Evolutionary conservation across 2,329 filamentous ascomycete species (phyloP), one percentile per base, ranked within the genome.

Genomic region (Botrytis fabae): DNA sequence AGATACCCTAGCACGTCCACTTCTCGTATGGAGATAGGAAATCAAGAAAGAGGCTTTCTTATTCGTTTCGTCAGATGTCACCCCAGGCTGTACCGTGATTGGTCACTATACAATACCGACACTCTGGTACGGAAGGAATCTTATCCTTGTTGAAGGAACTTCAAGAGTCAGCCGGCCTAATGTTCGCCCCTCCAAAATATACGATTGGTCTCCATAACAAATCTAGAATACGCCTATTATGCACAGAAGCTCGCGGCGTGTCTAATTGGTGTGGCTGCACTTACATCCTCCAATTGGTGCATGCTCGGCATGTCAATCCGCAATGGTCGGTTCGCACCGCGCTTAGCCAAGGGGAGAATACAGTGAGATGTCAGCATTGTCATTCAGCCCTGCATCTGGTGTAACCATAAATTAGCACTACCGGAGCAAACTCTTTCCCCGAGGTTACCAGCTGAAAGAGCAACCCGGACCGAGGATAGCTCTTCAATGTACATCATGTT

Each of bases 311-410:
- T 65, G 32, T 51, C 28, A 38, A 35, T 35, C 28, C 40, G 63
- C 63, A 38, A 48, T 38, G 10, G 22, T 65, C 63, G 63, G 63
- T 44, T 65, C 63, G 63, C 63, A 35, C 63, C 63, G 63, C 63
- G 28, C 63, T 65, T 65, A 48, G 63, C 44, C 12, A 48, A 48
- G 63, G 63, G 44, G 28, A 48, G 44, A n/a, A 65, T 38, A 48
- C 63, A 28, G 63, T 48, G 63, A 48, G 6, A 25, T 38, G 44
- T 65, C 44, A 65, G 28, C 28, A 48, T 42, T 64, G 10, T 25
- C 44, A 66, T 38, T 51, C 44, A 66, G 63, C 63, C 63, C 63
- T 66, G 63, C 63, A 35, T 66, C 46, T 35, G 1, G 12, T 38
- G 44, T 51, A 51, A 38, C 32, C 63, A 38, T 51, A 10, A 28